Evolutionary conservation across 2,329 filamentous ascomycete genomes (phyloP), one percentile per base, ranked within the genome.

Genomic region (Pseudocercospora ulei): DNA sequence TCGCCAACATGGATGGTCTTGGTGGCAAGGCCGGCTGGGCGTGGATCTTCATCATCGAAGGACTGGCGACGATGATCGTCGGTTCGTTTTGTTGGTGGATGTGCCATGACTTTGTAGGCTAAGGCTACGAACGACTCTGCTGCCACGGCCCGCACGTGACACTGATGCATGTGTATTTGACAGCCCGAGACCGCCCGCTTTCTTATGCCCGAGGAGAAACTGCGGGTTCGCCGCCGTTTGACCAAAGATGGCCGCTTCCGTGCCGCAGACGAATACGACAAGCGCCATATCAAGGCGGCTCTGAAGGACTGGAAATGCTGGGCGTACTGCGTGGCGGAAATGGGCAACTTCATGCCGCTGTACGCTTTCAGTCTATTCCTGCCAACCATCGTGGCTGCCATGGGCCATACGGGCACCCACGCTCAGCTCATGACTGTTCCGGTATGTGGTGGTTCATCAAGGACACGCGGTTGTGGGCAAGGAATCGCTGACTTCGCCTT

Each of bases 281-380:
- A 41, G 25, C 48, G 42, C 16, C 49, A 52, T 35, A 36, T 53
- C 23, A 31, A 29, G 12, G 46, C 50, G 18, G 45, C 50, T 5
- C 24, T 87, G 8, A 78, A 71, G 42, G 84, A 92, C 56, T 90
- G 82, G 78, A 92, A 92, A 66, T 90, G 80, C 22, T 88, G 77
- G 62, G 65, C 39, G 3, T 43, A 43, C 9, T 80, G 82, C 60
- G 60, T 81, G 28, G 78, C 86, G 40, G 88, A 86, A 57, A 83
- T 85, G 76, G 82, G 53, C 18, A 41, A 38, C 17, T 38, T 54
- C 34, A 46, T 50, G 35, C 45, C 45, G 11, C 38, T 57, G 11
- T 57, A 57, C 41, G 48, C 49, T 17, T 56, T 56, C 43, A 54
- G 51, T 8, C 43, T 57, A 6, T 57, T 57, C 44, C 63, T 88